phyloP scores from a whole-genome alignment of 2,329 filamentous ascomycete genomes.

The Neopestalotiopsis sp. region DNA sequence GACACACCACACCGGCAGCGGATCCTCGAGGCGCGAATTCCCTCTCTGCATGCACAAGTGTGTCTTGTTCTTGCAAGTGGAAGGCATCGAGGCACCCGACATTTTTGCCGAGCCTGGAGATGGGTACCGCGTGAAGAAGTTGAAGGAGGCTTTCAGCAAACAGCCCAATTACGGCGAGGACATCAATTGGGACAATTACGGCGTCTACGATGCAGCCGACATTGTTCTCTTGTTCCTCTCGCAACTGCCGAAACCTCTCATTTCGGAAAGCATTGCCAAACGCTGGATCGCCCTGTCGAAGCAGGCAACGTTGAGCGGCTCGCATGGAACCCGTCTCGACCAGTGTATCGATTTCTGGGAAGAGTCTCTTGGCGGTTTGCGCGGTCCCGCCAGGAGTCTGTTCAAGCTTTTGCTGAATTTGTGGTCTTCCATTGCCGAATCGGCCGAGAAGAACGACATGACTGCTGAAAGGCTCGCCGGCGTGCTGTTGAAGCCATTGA shows the following conservation, averaged over 20 bases:
- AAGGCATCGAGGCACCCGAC: conserved; percentile 40
- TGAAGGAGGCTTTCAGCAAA: conserved; percentile 44
- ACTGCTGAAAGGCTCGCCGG: conserved; percentile 48
- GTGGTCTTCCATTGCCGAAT: conserved; percentile 48
- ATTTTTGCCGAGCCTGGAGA: conserved; percentile 45
- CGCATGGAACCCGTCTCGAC: conserved; percentile 41
- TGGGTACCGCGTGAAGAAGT: conserved; percentile 37
- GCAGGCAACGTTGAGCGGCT: conserved; percentile 43
- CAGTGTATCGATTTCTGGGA: conserved; percentile 54
- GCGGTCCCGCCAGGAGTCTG: conserved; percentile 42
- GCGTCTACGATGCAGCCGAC: conserved; percentile 47
- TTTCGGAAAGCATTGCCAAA: conserved; percentile 44
- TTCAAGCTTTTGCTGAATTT: conserved; percentile 50
- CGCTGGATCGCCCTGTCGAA: conserved; percentile 48
- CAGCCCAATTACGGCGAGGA: conserved; percentile 44
- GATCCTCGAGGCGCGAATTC: conserved; percentile 44
- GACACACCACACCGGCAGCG: conserved; percentile 43
- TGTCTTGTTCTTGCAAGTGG: conserved; percentile 42
- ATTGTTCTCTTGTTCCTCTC: conserved; percentile 46
- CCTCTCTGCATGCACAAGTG: conserved; percentile 49
- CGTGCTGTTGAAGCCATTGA: conserved; percentile 44
- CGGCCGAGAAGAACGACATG: conserved; percentile 47
- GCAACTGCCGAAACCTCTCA: conserved; percentile 44
- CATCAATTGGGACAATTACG: conserved; percentile 42
- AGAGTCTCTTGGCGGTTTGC: conserved; percentile 47